Evolutionary conservation across 192 early-diverging fungal species (phyloP).

Genomic region (Physocladia obscura): DNA sequence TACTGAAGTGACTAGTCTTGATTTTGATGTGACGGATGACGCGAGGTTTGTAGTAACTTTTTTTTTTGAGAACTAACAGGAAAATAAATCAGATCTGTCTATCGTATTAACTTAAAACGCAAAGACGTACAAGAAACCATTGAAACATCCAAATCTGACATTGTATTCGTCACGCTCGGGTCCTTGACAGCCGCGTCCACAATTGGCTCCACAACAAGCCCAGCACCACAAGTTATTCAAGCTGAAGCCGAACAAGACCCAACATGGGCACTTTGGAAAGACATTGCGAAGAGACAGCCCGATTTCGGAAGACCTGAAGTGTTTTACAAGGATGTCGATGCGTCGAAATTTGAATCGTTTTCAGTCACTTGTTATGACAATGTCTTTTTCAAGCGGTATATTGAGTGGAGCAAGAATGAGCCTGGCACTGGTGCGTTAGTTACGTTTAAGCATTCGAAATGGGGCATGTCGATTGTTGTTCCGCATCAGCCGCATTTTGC

Average conservation of each 20-base stretch:
- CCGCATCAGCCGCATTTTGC: constrained; percentile 40
- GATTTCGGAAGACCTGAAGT: constrained; percentile 32
- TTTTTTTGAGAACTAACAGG: background rate
- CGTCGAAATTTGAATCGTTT: constrained; percentile 30
- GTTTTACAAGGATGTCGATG: constrained; percentile 11
- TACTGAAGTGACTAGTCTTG: constrained; percentile 20
- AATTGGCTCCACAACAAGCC: constrained; percentile 1
- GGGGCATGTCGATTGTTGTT: constrained; percentile 32
- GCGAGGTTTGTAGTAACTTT: background rate
- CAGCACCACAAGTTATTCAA: constrained; percentile 13
- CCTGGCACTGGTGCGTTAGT: constrained; percentile 39
- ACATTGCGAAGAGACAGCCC: constrained; percentile 34
- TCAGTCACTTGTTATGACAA: constrained; percentile 14
- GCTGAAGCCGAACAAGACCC: constrained; percentile 21
- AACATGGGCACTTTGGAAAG: constrained; percentile 32
- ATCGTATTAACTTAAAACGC: constrained; percentile 23
- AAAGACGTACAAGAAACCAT: constrained; percentile 10
- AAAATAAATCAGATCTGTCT: constrained; percentile 19
- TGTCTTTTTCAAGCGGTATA: constrained; percentile 22
- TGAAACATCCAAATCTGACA: constrained; percentile 14
- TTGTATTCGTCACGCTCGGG: constrained; percentile 34
- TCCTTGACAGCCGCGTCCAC: constrained; percentile 30
- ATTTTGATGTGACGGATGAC: constrained; percentile 20
- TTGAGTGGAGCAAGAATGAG: constrained; percentile 32
- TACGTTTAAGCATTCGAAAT: constrained; percentile 35